These are phyloP conservation scores for Hypsizygus marmoreus DNA, from an alignment of 768 basidiomycete genomes.

Conservation along the genomic window DNA sequence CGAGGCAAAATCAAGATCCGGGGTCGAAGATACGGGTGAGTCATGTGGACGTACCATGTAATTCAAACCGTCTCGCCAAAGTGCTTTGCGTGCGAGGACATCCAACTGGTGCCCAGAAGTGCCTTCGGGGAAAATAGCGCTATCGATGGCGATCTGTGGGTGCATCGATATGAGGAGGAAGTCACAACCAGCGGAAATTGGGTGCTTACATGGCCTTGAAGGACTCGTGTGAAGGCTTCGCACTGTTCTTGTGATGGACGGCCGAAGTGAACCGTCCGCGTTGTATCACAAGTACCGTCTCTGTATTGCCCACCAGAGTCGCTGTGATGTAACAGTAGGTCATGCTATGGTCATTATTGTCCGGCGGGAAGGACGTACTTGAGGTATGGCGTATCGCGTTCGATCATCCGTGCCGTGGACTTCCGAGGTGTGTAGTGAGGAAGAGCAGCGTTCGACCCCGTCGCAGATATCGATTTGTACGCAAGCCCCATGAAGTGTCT, in stretches of 20 bases:
- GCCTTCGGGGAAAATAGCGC: constrained; percentile 87
- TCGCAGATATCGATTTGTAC: constrained; percentile 88
- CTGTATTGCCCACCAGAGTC: constrained; percentile 91
- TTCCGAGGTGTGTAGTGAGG: constrained; percentile 90
- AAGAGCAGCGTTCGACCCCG: constrained; percentile 88
- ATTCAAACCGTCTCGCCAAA: constrained; percentile 86
- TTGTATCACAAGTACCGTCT: constrained; percentile 90
- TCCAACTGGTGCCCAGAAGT: constrained; percentile 84
- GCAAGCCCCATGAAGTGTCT: constrained; percentile 83
- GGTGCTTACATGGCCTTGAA: constrained; percentile 90
- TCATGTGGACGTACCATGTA: constrained; percentile 56
- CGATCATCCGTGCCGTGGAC: constrained; percentile 68
- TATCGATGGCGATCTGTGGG: constrained; percentile 84
- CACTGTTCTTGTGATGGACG: constrained; percentile 83
- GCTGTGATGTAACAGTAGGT: constrained; percentile 38
- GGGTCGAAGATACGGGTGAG: constrained; percentile 3
- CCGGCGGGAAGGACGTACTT: constrained; percentile 72
- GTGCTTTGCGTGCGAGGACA: constrained; percentile 83
- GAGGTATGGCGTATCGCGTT: constrained; percentile 80
- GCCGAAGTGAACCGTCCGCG: constrained; percentile 84
- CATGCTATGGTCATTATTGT: constrained; percentile 15
- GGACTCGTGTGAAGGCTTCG: constrained; percentile 90
- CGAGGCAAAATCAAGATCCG: constrained; percentile 11
- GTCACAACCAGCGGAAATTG: constrained; percentile 11
- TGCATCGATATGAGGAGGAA: constrained; percentile 20